Percentiles rank a stretch among this genome's conserved stretches.
phyloP scores from a whole-genome alignment of 305 asterid species.

The Solanum hybrid region DNA sequence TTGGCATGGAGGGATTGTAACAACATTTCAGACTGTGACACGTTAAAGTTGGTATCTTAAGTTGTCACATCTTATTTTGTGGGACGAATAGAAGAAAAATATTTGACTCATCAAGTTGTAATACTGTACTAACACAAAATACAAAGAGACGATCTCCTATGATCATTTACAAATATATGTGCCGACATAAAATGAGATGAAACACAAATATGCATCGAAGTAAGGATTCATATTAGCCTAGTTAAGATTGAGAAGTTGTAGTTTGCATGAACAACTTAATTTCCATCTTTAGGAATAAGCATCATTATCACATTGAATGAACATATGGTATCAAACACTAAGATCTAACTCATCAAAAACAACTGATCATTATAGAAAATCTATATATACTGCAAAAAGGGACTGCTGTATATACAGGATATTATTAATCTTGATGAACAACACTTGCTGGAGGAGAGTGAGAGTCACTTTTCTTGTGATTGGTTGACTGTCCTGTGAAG shows the following conservation, averaged over 20 bases:
- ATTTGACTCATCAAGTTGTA: neutral
- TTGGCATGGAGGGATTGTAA: too few relatives aligned
- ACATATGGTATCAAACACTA: neutral
- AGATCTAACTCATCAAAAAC: neutral
- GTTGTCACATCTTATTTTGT: too few relatives aligned
- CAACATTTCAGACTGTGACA: too few relatives aligned
- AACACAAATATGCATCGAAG: neutral
- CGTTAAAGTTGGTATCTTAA: too few relatives aligned
- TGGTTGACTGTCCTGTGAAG: slow-evolving; percentile 49
- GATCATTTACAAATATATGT: neutral
- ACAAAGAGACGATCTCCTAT: neutral
- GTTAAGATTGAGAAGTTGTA: neutral
- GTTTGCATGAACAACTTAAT: neutral
- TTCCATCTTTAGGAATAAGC: neutral
- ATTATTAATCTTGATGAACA: slow-evolving; percentile 24
- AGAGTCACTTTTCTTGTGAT: slow-evolving; percentile 43
- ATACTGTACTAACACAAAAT: neutral
- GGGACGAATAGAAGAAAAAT: neutral
- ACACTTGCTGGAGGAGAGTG: slow-evolving; percentile 64
- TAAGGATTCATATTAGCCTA: neutral
- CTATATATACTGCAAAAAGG: neutral
- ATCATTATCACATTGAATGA: neutral
- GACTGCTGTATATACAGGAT: neutral
- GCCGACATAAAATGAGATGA: neutral
- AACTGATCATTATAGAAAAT: neutral